phyloP scores from a whole-genome alignment of 163 green algal species.

The Chlorella variabilis region DNA sequence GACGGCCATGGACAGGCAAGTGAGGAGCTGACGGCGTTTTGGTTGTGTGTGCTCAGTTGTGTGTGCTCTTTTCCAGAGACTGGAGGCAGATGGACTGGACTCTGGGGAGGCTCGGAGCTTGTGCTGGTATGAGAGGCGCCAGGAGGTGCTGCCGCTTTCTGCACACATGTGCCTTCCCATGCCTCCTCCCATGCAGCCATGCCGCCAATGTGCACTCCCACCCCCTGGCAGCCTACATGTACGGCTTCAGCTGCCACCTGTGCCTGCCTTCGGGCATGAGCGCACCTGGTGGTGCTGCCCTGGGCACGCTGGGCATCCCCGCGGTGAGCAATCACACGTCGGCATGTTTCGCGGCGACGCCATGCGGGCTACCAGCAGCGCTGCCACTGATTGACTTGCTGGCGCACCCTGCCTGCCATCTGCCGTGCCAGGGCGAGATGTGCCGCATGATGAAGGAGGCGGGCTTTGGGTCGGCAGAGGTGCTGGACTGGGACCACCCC shows the following conservation, averaged over 20 bases:
- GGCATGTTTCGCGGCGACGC: not conserved
- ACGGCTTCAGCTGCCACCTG: constrained; percentile 47
- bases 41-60: not conserved
- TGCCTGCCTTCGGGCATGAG: constrained; percentile 51
- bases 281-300: constrained; percentile 12
- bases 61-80: not conserved
- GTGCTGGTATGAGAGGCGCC: not conserved
- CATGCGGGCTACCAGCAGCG: not conserved
- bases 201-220: constrained; percentile 42
- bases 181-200: not conserved
- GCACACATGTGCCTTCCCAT: not conserved
- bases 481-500: constrained; percentile 14
- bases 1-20: constrained; percentile 15
- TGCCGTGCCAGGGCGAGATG: constrained; percentile 16
- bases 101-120: too few species aligned
- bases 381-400: not conserved
- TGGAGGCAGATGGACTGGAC: too few species aligned
- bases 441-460: constrained; percentile 2
- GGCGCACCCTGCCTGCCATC: not conserved
- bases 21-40: not conserved
- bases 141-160: not conserved
- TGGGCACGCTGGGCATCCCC: constrained; percentile 39
- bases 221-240: constrained; percentile 41
- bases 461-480: constrained; percentile 8
- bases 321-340: not conserved